Evolutionary conservation across 2,329 filamentous ascomycete species (phyloP), one percentile per base, ranked within the genome.

Genomic region (Colletotrichum karsti): DNA sequence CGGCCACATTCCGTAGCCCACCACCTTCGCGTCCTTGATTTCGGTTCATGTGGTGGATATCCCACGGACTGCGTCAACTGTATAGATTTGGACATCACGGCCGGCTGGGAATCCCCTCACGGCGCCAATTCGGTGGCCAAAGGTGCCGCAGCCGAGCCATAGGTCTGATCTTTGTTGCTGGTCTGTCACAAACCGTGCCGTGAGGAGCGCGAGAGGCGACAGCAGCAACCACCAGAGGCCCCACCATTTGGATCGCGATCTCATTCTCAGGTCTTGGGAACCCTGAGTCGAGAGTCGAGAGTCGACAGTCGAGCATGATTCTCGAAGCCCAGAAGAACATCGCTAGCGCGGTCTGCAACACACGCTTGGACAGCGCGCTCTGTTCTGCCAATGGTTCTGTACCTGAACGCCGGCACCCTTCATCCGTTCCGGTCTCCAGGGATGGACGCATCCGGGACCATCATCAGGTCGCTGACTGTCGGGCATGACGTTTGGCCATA

Each of bases 101-200:
- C 60, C 60, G 53, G 54, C 65, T 20, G 46, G 65, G 46, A 59
- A 54, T 54, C 30, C 60, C 64, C 54, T 68, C 65, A 30, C 60
- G 30, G 44, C 50, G 22, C 28, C 39, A 30, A 20, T 24, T 35
- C 46, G 15, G 54, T 33, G 20, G 22, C 53, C 48, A 58, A 9
- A 30, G 18, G 39, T 28, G 30, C 24, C 30, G 26, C 39, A 22
- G 30, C 61, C 26, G 28, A 44, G 44, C 60, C 33, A n/a, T 35
- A 26, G 42, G 37, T 51, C 13, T n/a, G 42, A 44, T 13, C 26
- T 56, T 13, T 51, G 39, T 22, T 37, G 28, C 20, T 10, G 22
- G 46, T 20, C 33, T 30, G 24, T 35, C 44, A 58, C 58, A 33
- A 50, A 30, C 24, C n/a, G 22, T 55, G n/a, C n/a, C n/a, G n/a